Conservation (phyloP, 805 yeast species). For the Phaffomyces antillensis region DNA sequence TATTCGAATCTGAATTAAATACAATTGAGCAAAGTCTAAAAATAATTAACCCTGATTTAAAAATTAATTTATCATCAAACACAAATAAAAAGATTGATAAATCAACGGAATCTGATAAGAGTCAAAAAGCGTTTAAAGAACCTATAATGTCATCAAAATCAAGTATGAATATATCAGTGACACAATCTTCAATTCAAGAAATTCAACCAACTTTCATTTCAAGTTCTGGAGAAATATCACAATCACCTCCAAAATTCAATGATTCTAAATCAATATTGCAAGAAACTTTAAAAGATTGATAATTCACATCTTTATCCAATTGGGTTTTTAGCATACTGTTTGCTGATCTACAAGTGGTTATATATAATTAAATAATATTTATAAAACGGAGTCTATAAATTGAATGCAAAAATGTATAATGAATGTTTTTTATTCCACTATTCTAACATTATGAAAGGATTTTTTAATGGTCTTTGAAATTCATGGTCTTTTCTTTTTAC, state of each 20-base stretch:
- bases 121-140: neutral
- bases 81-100: neutral
- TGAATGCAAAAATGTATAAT: neutral
- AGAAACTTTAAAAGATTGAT: too few relatives aligned
- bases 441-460: neutral
- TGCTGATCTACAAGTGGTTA: too few relatives aligned
- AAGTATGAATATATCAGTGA: neutral
- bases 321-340: too few relatives aligned
- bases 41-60: conserved; percentile 8
- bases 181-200: neutral
- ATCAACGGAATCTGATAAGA: neutral
- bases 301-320: too few relatives aligned
- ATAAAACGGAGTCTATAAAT: too few relatives aligned
- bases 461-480: neutral
- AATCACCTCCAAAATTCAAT: conserved; percentile 1
- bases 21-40: conserved; percentile 13
- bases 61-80: neutral
- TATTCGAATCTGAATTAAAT: conserved; percentile 14
- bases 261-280: neutral
- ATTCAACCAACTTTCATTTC: neutral
- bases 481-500: neutral
- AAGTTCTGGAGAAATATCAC: neutral
- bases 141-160: neutral
- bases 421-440: neutral
- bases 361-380: too few relatives aligned